Evolutionary conservation across 2,329 filamentous ascomycete species (phyloP).

Genomic region (Pseudogymnoascus sp.): DNA sequence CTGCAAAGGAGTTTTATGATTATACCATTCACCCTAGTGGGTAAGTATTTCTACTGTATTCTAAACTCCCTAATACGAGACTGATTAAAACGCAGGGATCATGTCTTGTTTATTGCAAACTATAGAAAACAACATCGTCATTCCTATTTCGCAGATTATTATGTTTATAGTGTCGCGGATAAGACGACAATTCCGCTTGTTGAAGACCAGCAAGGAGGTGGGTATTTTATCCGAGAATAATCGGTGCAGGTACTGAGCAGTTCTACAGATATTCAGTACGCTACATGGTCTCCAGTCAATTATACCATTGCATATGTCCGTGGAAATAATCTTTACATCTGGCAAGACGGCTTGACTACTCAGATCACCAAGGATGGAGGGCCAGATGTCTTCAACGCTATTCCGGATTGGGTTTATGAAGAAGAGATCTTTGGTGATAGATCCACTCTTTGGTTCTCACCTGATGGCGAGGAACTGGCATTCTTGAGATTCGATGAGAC

Average conservation of each 20-base stretch:
- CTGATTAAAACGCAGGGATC: conserved; percentile 27
- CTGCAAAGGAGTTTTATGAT: conserved; percentile 39
- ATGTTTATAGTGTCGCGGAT: conserved; percentile 53
- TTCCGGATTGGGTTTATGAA: conserved; percentile 60
- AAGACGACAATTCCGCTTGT: conserved; percentile 49
- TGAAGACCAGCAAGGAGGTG: conserved; percentile 40
- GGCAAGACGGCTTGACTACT: conserved; percentile 47
- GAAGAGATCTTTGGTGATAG: conserved; percentile 49
- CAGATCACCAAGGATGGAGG: conserved; percentile 47
- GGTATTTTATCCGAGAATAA: conserved; percentile 38
- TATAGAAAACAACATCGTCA: conserved; percentile 62
- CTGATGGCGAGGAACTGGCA: conserved; percentile 47
- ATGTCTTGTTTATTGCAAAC: conserved; percentile 57
- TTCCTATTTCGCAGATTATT: conserved; percentile 62
- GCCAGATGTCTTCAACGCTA: conserved; percentile 55
- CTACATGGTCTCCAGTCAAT: conserved; percentile 52
- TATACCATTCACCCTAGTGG: conserved; percentile 57
- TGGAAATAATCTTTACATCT: conserved; percentile 57
- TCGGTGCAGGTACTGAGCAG: not conserved
- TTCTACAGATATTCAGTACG: conserved; percentile 49
- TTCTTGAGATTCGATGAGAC: conserved; percentile 57
- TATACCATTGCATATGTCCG: conserved; percentile 59
- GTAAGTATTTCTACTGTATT: not conserved
- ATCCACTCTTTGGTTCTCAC: conserved; percentile 49
- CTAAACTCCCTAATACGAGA: not conserved